Conservation (phyloP, 2,329 filamentous ascomycete genomes). For the Grosmannia huntii region DNA sequence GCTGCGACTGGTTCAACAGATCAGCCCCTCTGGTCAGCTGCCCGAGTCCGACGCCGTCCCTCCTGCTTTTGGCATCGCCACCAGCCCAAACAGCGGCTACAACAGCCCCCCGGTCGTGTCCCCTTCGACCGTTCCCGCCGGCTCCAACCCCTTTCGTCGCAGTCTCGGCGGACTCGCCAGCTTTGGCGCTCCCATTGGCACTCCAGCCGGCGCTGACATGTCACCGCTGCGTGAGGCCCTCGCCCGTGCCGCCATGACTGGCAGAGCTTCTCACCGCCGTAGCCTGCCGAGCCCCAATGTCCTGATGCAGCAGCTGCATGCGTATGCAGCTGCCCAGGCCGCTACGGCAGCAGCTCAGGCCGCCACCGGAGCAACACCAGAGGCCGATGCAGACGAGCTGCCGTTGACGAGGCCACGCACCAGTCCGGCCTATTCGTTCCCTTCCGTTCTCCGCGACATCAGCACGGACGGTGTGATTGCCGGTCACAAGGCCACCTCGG, state of each 20-base stretch:
- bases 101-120: background rate
- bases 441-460: background rate
- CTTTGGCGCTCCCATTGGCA: background rate
- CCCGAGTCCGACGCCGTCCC: background rate
- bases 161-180: background rate
- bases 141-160: conserved; percentile 2
- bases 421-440: background rate
- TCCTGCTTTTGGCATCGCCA: background rate
- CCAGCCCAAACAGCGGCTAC: background rate
- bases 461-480: background rate
- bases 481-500: background rate
- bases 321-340: conserved; percentile 1
- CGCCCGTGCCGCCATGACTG: conserved; percentile 7
- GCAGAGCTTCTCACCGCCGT: conserved; percentile 5
- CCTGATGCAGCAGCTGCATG: conserved; percentile 5
- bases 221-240: conserved; percentile 12
- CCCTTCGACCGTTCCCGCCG: background rate
- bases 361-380: background rate
- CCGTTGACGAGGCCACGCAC: background rate
- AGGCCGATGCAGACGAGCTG: background rate
- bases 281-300: conserved; percentile 11
- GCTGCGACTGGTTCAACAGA: conserved; percentile 65
- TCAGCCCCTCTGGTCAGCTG: conserved; percentile 20
- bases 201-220: conserved; percentile 3
- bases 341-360: background rate